Base-by-base conservation (phyloP, 306 rosid species). In the Glycine tomentella region DNA sequence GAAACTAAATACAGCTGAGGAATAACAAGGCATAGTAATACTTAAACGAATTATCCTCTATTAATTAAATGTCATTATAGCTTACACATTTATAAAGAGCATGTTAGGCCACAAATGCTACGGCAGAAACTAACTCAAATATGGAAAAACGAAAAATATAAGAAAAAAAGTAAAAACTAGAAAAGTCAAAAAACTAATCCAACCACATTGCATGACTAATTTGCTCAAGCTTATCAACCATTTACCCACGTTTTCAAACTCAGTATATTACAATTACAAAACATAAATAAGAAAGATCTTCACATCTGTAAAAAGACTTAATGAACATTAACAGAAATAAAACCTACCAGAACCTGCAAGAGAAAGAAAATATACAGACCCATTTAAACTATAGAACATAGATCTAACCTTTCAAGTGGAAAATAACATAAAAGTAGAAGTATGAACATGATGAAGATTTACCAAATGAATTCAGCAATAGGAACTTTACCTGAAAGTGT, bases 401-500 rank as follows among this genome's bases (percentile, higher is more conserved):
- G 10, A 63, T 63, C 17, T 34, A 58, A 44, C 52, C 38, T 16
- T 50, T 45, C 11, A 69, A 66, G 13, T 44, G 63, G 46, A 82
- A 52, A 68, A 51, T 64, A 64, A 63, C 62, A 53, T 20, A 49
- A 36, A 20, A 33, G 12, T 33, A 62, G 17, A 63, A 63, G 20
- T 45, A 73, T 14, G 79, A 62, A 61, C 69, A 69, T 67, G 56
- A 50, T 65, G 80, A 67, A 50, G 48, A 68, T 79, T 64, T 51
- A 74, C 59, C 14, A 57, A 65, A 57, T 56, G 77, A 63, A 31
- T 57, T 5, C 20, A 17, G 80, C 14, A 62, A 25, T 79, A 74
- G 33, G 15, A 38, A 31, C 13, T 68, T 12, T 90, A 94, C 98
- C 97, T 94, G 98, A 79, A 92, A 94, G 79, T 94, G 98, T 67